Evolutionary conservation across 1,139 yeast genomes (phyloP).

Genomic region (Tardiomyces digboiensis): DNA sequence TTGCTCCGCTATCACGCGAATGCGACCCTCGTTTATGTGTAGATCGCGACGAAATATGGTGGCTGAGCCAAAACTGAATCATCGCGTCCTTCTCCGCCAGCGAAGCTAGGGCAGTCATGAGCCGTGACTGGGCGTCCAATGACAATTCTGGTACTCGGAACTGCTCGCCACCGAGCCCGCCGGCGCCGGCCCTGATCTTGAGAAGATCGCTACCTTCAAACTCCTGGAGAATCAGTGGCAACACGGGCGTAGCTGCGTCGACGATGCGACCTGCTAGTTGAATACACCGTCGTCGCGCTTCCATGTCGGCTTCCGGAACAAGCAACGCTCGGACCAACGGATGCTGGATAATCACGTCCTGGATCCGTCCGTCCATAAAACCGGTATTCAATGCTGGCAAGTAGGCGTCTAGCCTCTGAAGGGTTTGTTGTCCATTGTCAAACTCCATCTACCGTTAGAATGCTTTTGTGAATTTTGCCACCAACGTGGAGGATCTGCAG

Average conservation of each 20-base stretch:
- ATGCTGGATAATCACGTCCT: conserved; percentile 22
- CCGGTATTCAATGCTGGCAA: conserved; percentile 22
- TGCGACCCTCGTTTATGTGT: too few relatives aligned
- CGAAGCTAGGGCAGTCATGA: conserved; percentile 13
- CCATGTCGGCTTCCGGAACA: conserved; percentile 25
- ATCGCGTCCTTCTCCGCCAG: conserved; percentile 18
- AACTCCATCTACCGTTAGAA: background rate
- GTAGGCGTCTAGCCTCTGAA: conserved; percentile 6
- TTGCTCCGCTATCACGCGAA: background rate
- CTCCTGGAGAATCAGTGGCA: conserved; percentile 20
- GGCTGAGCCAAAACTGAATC: conserved; percentile 18
- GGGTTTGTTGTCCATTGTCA: background rate
- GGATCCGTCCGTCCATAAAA: conserved; percentile 22
- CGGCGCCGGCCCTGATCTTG: background rate
- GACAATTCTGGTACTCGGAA: background rate
- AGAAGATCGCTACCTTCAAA: conserved; percentile 3
- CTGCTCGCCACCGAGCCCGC: background rate
- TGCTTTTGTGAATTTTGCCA: too few relatives aligned
- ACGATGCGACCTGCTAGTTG: conserved; percentile 16
- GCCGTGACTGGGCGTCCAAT: conserved; percentile 14
- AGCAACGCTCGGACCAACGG: conserved; percentile 21
- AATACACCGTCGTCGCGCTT: conserved; percentile 23
- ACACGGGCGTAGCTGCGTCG: conserved; percentile 22
- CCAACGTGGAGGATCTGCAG: too few relatives aligned
- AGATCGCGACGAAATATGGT: conserved; percentile 4